Evolutionary conservation across 345 rosid species (phyloP), one percentile per base, ranked within the genome.

Genomic region (Populus euphratica): DNA sequence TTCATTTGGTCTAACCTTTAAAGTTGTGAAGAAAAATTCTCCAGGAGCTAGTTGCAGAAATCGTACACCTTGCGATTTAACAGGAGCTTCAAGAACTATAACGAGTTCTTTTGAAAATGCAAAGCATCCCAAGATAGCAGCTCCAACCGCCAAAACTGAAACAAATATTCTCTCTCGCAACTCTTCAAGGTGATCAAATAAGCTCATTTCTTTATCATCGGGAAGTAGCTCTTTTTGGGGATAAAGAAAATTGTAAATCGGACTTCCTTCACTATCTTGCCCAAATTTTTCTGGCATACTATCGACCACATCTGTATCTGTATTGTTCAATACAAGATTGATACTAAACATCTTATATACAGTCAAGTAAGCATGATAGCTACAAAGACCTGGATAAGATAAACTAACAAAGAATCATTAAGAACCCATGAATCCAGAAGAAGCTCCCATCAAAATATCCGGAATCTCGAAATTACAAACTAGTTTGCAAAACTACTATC

Each of bases 1-100:
- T 54, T 43, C 31, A 68, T 59, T 77, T n/a, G 67, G 69, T 29
- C 86, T 47, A 39, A 94, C 98, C 99, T 93, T 95, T 68, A 95
- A 69, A 78, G 99, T 95, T 9, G 99, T 95, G 80, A 95, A 95
- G 93, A 95, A 95, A 86, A 95, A 93, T 76, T 95, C 99, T 33
- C 99, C 99, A 21, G 99, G 99, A 81, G 97, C 98, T 35, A 95
- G 89, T 83, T 95, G 99, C 76, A 95, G 86, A 87, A 95, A 95
- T 33, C 97, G 84, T 12, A 93, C 99, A 76, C 99, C 99, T 76
- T 96, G 93, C 2, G 81, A 33, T 85, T 93, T 96, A 82, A 96
- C 99, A 18, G 99, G 98, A 75, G 99, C 99, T 91, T 95, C 99
- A 78, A 95, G 99, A 83, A 96, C 50, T 76, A 92, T 74, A 71